Percentiles rank a stretch among this genome's conserved stretches.
Evolutionary conservation across 2,329 filamentous ascomycete genomes (phyloP).

Genomic region (Cladosporium cucumerinum): DNA sequence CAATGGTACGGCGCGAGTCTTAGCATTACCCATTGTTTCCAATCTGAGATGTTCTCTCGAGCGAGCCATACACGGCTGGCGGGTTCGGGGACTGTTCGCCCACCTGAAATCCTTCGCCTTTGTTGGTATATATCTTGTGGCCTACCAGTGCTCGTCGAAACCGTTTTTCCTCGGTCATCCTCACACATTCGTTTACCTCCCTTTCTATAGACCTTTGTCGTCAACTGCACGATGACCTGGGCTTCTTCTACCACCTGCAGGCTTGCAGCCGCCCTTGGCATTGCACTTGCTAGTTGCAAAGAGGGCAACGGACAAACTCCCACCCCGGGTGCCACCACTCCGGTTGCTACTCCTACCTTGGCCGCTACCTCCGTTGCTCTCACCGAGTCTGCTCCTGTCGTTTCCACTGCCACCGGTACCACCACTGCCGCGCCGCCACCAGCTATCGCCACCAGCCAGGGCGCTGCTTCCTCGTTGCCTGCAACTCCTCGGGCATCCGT

Average conservation of each 20-base stretch:
- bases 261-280: constrained; percentile 14
- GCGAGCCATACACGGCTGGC: background rate
- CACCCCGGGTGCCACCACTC: constrained; percentile 3
- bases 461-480: background rate
- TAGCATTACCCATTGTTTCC: constrained; percentile 13
- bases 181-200: constrained; percentile 1
- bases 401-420: constrained; percentile 9
- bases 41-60: constrained; percentile 1
- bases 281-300: constrained; percentile 4
- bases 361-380: background rate
- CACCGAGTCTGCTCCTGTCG: constrained; percentile 10
- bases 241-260: constrained; percentile 6
- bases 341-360: constrained; percentile 1
- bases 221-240: constrained; percentile 1
- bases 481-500: background rate
- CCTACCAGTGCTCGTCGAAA: background rate
- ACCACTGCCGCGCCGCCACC: constrained; percentile 12
- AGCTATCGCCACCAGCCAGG: constrained; percentile 7
- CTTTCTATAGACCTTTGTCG: background rate
- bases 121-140: constrained; percentile 7
- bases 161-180: background rate
- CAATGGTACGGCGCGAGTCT: constrained; percentile 14
- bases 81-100: background rate
- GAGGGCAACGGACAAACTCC: constrained; percentile 2
- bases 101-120: background rate